Conservation (phyloP, 2,329 filamentous ascomycete species). For the Pseudogymnoascus sp. region DNA sequence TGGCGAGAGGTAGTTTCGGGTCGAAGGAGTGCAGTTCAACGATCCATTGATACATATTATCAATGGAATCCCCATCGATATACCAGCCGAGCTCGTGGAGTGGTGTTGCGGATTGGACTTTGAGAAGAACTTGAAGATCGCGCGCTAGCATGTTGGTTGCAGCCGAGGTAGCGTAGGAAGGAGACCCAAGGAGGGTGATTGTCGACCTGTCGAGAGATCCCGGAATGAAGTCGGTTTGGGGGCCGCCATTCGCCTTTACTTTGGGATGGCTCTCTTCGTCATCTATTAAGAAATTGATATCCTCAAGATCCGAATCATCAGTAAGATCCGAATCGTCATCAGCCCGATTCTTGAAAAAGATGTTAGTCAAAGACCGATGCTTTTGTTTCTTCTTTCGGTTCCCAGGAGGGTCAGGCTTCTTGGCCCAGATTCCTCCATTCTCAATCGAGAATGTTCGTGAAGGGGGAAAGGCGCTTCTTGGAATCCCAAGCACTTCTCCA, state of each 20-base stretch:
- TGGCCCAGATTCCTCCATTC: conserved; percentile 3
- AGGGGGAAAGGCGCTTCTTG: conserved; percentile 22
- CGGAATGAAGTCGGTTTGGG: conserved; percentile 57
- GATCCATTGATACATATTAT: conserved; percentile 85
- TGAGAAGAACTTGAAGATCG: conserved; percentile 59
- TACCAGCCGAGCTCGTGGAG: conserved; percentile 75
- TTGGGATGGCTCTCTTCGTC: background rate
- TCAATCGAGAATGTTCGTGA: conserved; percentile 10
- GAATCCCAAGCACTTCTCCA: conserved; percentile 17
- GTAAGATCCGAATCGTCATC: background rate
- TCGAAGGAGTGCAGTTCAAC: conserved; percentile 84
- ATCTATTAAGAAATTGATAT: conserved; percentile 7
- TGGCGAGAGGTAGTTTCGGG: conserved; percentile 57
- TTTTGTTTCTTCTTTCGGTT: conserved; percentile 19
- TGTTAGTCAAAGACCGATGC: conserved; percentile 5
- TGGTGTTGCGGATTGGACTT: conserved; percentile 55
- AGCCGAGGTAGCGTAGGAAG: conserved; percentile 55
- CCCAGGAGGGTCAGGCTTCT: background rate
- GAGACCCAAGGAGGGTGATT: conserved; percentile 59
- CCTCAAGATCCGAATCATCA: conserved; percentile 7
- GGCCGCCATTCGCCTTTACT: conserved; percentile 12
- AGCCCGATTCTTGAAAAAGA: background rate
- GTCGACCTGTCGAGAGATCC: conserved; percentile 56
- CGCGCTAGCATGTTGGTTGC: conserved; percentile 58
- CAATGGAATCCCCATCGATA: conserved; percentile 58